phyloP scores from a whole-genome alignment of 1,284 basidiomycete genomes.

The Amylostereum areolatum region DNA sequence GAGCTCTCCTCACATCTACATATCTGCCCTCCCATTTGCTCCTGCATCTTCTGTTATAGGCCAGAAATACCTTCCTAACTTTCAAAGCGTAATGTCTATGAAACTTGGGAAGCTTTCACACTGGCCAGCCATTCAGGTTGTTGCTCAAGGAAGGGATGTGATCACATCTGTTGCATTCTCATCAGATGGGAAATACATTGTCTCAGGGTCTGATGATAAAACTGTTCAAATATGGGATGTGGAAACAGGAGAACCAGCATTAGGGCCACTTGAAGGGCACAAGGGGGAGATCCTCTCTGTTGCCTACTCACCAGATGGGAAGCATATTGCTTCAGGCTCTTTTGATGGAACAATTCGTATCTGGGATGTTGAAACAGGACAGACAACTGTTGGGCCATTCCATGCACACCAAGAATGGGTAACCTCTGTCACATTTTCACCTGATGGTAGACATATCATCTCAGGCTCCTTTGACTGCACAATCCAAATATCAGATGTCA shows the following conservation, averaged over 20 bases:
- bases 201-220: conserved; percentile 20
- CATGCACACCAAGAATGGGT: conserved; percentile 4
- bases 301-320: conserved; percentile 8
- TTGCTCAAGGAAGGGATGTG: conserved; percentile 15
- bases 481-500: conserved; percentile 18
- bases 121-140: too few species aligned
- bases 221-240: conserved; percentile 10
- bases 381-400: neutral
- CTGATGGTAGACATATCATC: conserved; percentile 17
- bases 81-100: too few species aligned
- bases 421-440: conserved; percentile 8
- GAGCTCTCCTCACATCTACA: conserved; percentile 11
- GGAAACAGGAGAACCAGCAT: conserved; percentile 2
- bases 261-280: conserved; percentile 18
- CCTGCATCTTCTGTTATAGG: conserved; percentile 2
- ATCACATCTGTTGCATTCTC: conserved; percentile 20
- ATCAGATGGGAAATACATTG: conserved; percentile 16
- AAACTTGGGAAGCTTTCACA: too few species aligned
- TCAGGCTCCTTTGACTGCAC: conserved; percentile 22
- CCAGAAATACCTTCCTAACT: neutral
- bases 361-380: conserved; percentile 20
- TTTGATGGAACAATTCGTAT: conserved; percentile 21
- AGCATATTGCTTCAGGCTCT: conserved; percentile 7
- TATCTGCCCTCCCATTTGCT: conserved; percentile 10
- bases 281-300: conserved; percentile 16